Percentiles rank a stretch among this genome's conserved stretches.
phyloP scores from a whole-genome alignment of 1,284 basidiomycete genomes.

The Schizophyllum amplum region DNA sequence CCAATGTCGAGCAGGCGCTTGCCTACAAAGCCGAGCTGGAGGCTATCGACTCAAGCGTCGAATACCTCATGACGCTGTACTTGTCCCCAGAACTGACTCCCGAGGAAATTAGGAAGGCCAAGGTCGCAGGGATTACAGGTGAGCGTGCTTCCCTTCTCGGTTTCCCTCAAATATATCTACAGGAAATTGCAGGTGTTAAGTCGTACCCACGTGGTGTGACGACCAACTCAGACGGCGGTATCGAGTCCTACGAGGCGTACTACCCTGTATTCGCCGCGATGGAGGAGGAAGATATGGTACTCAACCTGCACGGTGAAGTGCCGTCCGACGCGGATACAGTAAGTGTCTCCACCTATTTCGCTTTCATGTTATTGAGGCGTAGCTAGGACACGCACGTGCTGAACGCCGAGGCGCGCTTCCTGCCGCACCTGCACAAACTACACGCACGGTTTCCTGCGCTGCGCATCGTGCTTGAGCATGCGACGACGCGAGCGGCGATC shows the following conservation, averaged over 20 bases:
- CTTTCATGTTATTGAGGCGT: conserved; percentile 4
- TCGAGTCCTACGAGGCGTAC: conserved; percentile 93
- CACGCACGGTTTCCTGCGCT: conserved; percentile 86
- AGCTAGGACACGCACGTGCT: conserved; percentile 83
- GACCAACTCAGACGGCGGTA: conserved; percentile 94
- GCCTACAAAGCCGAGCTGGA: conserved; percentile 75
- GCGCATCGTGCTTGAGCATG: conserved; percentile 97
- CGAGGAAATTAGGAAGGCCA: conserved; percentile 86
- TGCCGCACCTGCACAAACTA: conserved; percentile 81
- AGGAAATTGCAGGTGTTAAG: conserved; percentile 71
- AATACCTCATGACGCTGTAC: conserved; percentile 96
- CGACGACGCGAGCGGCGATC: conserved; percentile 95
- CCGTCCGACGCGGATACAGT: conserved; percentile 83
- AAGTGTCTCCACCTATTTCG: conserved; percentile 19
- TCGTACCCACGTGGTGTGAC: conserved; percentile 97
- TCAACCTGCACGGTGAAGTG: conserved; percentile 97
- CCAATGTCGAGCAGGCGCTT: conserved; percentile 75
- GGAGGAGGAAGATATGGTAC: conserved; percentile 89
- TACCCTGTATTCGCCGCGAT: conserved; percentile 94
- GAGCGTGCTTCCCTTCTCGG: conserved; percentile 13
- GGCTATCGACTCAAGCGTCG: conserved; percentile 67
- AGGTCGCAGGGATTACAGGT: conserved; percentile 78
- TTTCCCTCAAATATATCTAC: conserved; percentile 3
- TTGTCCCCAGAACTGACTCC: conserved; percentile 87
- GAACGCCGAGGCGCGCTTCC: conserved; percentile 89